These are phyloP conservation scores for Lactarius akahatsu DNA, from an alignment of 768 basidiomycete species.

Conservation along the genomic window DNA sequence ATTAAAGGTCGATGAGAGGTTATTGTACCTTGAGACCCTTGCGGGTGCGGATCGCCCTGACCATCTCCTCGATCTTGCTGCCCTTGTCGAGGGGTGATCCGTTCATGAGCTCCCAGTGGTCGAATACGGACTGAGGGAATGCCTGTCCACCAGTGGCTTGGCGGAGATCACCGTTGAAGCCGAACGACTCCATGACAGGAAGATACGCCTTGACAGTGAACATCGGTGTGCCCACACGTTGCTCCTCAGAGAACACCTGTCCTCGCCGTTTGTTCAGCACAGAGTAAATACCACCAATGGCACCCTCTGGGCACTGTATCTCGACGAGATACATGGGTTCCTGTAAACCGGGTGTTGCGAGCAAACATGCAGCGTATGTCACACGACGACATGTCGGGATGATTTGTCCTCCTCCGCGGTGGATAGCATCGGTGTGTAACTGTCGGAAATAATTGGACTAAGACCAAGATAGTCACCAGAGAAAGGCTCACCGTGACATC, in stretches of 20 bases:
- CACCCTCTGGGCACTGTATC: slow-evolving; percentile 96
- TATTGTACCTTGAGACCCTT: slow-evolving; percentile 86
- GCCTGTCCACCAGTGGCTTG: slow-evolving; percentile 93
- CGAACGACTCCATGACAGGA: slow-evolving; percentile 90
- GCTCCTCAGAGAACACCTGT: slow-evolving; percentile 97
- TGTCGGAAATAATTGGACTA: slow-evolving; percentile 36
- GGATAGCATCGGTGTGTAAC: slow-evolving; percentile 98
- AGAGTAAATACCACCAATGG: slow-evolving; percentile 96
- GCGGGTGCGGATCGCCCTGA: slow-evolving; percentile 76
- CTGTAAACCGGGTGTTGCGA: slow-evolving; percentile 88
- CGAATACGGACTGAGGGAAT: slow-evolving; percentile 95
- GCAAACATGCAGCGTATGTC: slow-evolving; percentile 91
- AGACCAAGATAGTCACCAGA: slow-evolving; percentile 1
- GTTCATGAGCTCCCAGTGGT: slow-evolving; percentile 86
- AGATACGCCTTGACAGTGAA: slow-evolving; percentile 98
- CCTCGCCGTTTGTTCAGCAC: slow-evolving; percentile 95
- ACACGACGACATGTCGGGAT: slow-evolving; percentile 97
- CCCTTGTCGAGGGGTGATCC: slow-evolving; percentile 88
- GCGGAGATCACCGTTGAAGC: slow-evolving; percentile 96
- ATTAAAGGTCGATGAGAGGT: slow-evolving; percentile 11
- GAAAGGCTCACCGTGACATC: slow-evolving; percentile 79
- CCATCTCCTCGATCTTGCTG: slow-evolving; percentile 85
- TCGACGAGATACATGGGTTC: slow-evolving; percentile 98
- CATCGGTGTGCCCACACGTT: slow-evolving; percentile 96
- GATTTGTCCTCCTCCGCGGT: slow-evolving; percentile 98